Base-by-base conservation (phyloP, 257 asterid genomes). In the Ballota nigra region DNA sequence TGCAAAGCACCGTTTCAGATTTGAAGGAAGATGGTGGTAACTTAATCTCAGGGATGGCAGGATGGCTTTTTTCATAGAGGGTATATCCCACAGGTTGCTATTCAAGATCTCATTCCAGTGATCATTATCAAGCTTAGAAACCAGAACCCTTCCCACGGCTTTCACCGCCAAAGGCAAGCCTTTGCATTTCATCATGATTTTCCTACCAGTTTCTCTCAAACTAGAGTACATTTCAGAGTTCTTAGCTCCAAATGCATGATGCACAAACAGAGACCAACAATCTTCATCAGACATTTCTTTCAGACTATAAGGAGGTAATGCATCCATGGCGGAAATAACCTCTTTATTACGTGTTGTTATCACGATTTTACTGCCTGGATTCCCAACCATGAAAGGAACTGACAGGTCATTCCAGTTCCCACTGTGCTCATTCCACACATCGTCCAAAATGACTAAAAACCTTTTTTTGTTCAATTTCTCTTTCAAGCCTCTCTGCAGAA, bases 161-260 rank as follows among this genome's bases (percentile, higher is more conserved):
- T 83, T 85, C 70, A 76, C 81, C 6, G 90, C 87, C 81, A 82
- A 71, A 70, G 89, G 86, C 82, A 82, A 77, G 61, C 86, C 89
- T 74, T 74, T 73, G 72, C 89, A 80, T 71, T 78, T 85, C 55
- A 70, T 71, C 74, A 78, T 66, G 15, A 85, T 78, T 66, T 76
- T 62, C 71, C 77, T 66, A 45, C 89, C 86, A 73, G 72, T 77
- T 65, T 70, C 76, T 59, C 70, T 65, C 83, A 82, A 71, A 63
- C 26, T 20, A 10, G 66, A 15, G 56, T 66, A 18, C 72, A 34
- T 61, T 2, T 64, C 73, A 19, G 78, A 71, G 31, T 60, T 80
- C 72, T 40, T 65, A 71, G 26, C 56, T 62, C 75, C 77, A 69
- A 78, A 80, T 68, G 78, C 78, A 47, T 71, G 83, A 70, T 78